Percentiles rank a stretch among this genome's conserved stretches.
phyloP scores from a whole-genome alignment of 73 alveolate genomes.

The Blepharisma stoltei region DNA sequence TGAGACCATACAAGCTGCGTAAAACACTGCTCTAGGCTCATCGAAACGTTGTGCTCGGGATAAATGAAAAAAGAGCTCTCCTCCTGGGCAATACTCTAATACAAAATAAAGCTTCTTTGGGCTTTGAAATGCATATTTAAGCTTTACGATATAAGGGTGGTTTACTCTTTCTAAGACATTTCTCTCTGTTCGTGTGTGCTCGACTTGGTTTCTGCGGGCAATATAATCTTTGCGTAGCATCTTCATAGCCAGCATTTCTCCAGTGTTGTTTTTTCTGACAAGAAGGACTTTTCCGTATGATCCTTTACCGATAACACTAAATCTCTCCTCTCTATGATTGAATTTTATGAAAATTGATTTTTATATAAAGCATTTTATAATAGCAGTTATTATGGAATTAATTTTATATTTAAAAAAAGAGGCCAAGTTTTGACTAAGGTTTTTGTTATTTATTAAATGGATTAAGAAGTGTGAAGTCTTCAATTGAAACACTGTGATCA shows the following conservation, averaged over 20 bases:
- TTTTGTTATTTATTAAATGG: too few species aligned
- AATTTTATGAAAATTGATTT: too few species aligned
- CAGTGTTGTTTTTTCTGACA: slow-evolving; percentile 4
- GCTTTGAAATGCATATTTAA: slow-evolving; percentile 78
- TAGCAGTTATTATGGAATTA: too few species aligned
- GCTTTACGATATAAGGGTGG: slow-evolving; percentile 72
- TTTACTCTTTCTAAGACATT: slow-evolving; percentile 69
- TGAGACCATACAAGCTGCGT: slow-evolving; percentile 61
- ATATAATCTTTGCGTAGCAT: not conserved
- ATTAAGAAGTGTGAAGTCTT: too few species aligned
- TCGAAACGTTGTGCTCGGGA: slow-evolving; percentile 60
- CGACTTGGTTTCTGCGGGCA: slow-evolving; percentile 18
- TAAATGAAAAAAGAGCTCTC: slow-evolving; percentile 79
- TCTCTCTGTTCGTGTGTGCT: slow-evolving; percentile 73
- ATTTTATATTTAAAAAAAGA: too few species aligned
- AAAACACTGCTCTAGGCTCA: slow-evolving; percentile 71
- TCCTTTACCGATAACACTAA: slow-evolving; percentile 3
- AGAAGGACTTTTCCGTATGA: slow-evolving; percentile 12
- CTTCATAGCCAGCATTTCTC: not conserved
- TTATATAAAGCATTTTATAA: too few species aligned
- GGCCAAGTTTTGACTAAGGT: too few species aligned
- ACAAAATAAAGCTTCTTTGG: slow-evolving; percentile 80
- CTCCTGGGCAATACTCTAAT: slow-evolving; percentile 88
- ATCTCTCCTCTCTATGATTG: too few species aligned
- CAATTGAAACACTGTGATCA: too few species aligned